A percentile compares a stretch with the other conserved stretches of the same genome.
phyloP scores from a whole-genome alignment of 116 monocot species.

The Posidonia oceanica region DNA sequence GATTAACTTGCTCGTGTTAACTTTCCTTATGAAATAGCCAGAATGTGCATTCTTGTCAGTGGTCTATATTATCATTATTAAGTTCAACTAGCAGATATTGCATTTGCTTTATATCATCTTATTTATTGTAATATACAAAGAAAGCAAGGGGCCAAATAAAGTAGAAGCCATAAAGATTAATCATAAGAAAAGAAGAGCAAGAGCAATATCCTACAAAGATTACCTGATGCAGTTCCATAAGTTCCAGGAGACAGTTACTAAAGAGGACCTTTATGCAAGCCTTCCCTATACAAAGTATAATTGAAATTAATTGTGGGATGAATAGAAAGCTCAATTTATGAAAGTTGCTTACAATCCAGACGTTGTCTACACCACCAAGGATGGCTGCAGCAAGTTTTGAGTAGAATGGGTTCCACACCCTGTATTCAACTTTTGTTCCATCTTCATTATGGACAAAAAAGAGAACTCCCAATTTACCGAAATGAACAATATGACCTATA shows the following conservation, averaged over 20 bases:
- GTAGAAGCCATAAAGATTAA: background rate
- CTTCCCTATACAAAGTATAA: constrained; percentile 45
- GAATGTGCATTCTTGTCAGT: too few species aligned
- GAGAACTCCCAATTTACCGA: too few species aligned
- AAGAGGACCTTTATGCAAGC: constrained; percentile 98
- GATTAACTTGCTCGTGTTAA: too few species aligned
- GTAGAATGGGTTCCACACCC: constrained; percentile 95
- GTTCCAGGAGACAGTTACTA: constrained; percentile 97
- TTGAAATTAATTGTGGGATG: background rate
- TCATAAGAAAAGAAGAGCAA: background rate
- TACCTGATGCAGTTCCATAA: constrained; percentile 99
- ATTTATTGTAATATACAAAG: background rate
- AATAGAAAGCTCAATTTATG: background rate
- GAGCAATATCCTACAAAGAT: background rate
- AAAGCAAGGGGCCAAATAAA: background rate
- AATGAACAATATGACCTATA: too few species aligned
- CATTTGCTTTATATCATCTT: too few species aligned
- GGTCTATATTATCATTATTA: too few species aligned
- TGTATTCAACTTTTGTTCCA: constrained; percentile 74
- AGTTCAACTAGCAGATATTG: too few species aligned
- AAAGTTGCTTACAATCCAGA: constrained; percentile 67
- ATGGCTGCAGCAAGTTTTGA: constrained; percentile 90
- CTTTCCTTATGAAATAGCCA: too few species aligned
- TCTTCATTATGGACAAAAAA: constrained; percentile 45
- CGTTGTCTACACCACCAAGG: constrained; percentile 83